Base-by-base conservation (phyloP, 208 protist species). In the Acanthamoeba triangularis region DNA sequence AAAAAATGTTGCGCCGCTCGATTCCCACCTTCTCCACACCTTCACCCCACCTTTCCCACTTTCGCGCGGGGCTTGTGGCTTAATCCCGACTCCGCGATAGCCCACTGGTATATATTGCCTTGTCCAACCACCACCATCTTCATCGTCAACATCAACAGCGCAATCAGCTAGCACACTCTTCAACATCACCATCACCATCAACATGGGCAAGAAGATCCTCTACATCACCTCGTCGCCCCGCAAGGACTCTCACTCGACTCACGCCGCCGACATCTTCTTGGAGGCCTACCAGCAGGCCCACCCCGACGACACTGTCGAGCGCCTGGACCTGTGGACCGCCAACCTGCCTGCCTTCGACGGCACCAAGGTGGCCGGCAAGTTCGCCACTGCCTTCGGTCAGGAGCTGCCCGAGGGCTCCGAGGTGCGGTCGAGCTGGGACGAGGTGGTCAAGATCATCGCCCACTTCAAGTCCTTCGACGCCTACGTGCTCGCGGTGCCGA, bases 391-490 rank as follows among this genome's bases (percentile, higher is more conserved):
- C 6, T 10, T 37, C 4, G 63, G 63, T n/a, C 18, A 72, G 63
- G 18, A 10, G 63, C 63, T 72, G 63, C n/a, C 63, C n/a, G 63
- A 72, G 63, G 63, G 30, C 63, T 72, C 63, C 28, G 63, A 30
- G 7, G 63, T 5, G n/a, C 6, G 63, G 3, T 35, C 25, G n/a
- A 72, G 30, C n/a, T 72, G 63, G 63, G 63, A 30, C 63, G 63
- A 30, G 14, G 63, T 72, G 63, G 63, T 72, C 10, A 72, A 72
- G 63, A 37, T 72, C n/a, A 72, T 72, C 63, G 63, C 30, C 8
- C 63, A 72, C 63, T 72, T 72, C n/a, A 72, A 72, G 63, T 72
- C 63, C n/a, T 72, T 72, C 63, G 63, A 72, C 63, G n/a, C n/a
- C 63, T 72, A 72, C 63, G 63, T 72, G n/a, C 25, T 72, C n/a